A percentile compares a stretch with the other conserved stretches of the same genome.
phyloP scores from a whole-genome alignment of 108 stramenopile genomes.

The Pseudonitzschia multiseries region DNA sequence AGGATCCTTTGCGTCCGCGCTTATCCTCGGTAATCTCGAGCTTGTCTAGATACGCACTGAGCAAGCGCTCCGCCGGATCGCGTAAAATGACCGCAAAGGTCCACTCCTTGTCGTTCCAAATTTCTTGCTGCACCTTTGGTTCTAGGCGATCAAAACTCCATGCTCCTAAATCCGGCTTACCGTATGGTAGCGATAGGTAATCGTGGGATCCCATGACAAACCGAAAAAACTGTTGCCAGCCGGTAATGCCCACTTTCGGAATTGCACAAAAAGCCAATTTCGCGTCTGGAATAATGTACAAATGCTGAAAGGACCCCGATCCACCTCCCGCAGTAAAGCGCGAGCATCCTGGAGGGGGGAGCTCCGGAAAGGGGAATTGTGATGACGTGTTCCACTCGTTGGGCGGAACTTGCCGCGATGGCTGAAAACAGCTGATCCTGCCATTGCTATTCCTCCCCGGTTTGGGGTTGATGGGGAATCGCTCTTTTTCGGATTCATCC shows the following conservation, averaged over 20 bases:
- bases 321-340: slow-evolving; percentile 2
- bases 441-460: not conserved
- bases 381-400: not conserved
- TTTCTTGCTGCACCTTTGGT: slow-evolving; percentile 17
- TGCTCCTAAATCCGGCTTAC: slow-evolving; percentile 35
- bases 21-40: not conserved
- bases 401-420: not conserved
- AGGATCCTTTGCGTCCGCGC: not conserved
- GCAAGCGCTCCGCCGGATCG: slow-evolving; percentile 48
- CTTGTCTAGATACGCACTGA: slow-evolving; percentile 47
- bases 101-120: slow-evolving; percentile 42
- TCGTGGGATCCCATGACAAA: slow-evolving; percentile 50
- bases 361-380: slow-evolving; percentile 11
- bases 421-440: not conserved
- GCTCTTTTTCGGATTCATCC: not conserved
- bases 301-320: slow-evolving; percentile 16
- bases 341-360: not conserved
- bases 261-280: slow-evolving; percentile 61
- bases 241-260: slow-evolving; percentile 51
- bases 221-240: slow-evolving; percentile 50
- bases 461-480: not conserved
- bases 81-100: slow-evolving; percentile 51
- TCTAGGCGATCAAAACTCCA: slow-evolving; percentile 37
- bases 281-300: slow-evolving; percentile 38
- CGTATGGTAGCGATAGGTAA: slow-evolving; percentile 49